Conservation (phyloP, 2,329 filamentous ascomycete species). For the Paraconiothyrium brasiliense region DNA sequence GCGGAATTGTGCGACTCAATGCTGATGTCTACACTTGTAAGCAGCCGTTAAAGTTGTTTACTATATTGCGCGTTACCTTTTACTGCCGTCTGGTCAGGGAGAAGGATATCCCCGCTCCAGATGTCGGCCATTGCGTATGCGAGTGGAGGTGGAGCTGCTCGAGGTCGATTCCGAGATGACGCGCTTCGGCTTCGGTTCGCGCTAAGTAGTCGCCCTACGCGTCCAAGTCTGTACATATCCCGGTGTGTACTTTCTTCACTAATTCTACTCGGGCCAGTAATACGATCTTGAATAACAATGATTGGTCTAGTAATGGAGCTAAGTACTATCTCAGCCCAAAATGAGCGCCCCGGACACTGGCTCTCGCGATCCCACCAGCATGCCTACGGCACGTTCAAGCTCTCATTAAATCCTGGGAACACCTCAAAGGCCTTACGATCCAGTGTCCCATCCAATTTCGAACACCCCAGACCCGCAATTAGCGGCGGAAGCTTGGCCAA, state of each 20-base stretch:
- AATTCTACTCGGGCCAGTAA: no score
- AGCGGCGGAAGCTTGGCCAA: slow-evolving; percentile 13
- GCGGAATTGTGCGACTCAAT: slow-evolving; percentile 35
- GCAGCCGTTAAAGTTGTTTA: background rate
- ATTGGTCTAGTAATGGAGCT: background rate
- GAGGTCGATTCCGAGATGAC: background rate
- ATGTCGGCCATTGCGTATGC: slow-evolving; percentile 38
- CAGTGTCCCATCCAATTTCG: slow-evolving; percentile 7
- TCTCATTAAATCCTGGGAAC: slow-evolving; percentile 21
- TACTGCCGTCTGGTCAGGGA: slow-evolving; percentile 36
- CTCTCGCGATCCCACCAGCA: background rate
- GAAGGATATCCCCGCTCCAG: slow-evolving; percentile 46
- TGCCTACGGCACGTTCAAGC: slow-evolving; percentile 6
- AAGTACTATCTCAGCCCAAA: background rate
- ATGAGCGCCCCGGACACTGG: background rate
- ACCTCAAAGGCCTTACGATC: slow-evolving; percentile 10
- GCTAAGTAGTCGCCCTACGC: background rate
- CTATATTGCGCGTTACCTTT: slow-evolving; percentile 28
- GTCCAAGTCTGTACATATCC: slow-evolving; percentile 6
- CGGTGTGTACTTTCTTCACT: background rate
- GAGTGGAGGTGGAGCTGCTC: background rate
- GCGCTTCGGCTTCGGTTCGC: background rate
- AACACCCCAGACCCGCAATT: slow-evolving; percentile 13
- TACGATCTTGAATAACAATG: background rate
- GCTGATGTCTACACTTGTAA: slow-evolving; percentile 35